phyloP scores from a whole-genome alignment of 2,329 filamentous ascomycete genomes.

The Dothiorella sarmentorum region DNA sequence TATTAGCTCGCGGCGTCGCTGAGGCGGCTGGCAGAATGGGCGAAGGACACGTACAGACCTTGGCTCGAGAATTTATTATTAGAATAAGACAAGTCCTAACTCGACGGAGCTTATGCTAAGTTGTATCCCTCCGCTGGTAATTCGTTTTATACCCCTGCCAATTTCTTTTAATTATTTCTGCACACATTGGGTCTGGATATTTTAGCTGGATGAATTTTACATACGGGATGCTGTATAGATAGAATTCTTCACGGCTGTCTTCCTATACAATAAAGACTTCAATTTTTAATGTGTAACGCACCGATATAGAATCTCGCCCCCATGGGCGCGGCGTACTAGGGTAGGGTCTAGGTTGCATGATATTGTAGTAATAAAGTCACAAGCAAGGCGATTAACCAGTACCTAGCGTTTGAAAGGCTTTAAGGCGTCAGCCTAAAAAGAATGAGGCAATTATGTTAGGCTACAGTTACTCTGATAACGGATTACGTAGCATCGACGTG shows the following conservation, averaged over 20 bases:
- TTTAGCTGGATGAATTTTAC: too few relatives aligned
- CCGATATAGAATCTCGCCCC: too few relatives aligned
- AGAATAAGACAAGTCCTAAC: neutral
- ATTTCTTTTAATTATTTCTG: too few relatives aligned
- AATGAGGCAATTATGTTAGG: constrained; percentile 5
- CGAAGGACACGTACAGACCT: neutral
- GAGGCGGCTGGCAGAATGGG: neutral
- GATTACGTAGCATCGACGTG: neutral
- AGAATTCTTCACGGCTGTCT: too few relatives aligned
- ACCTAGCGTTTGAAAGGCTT: neutral
- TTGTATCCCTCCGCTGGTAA: neutral
- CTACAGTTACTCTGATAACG: neutral
- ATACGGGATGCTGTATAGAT: too few relatives aligned
- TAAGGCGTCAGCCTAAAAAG: neutral
- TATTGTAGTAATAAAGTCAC: too few relatives aligned
- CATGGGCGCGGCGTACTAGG: too few relatives aligned
- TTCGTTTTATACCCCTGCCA: neutral
- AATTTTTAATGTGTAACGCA: too few relatives aligned
- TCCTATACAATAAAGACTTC: too few relatives aligned
- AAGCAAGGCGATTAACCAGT: neutral
- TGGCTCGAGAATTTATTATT: neutral
- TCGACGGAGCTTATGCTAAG: neutral
- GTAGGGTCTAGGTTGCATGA: too few relatives aligned
- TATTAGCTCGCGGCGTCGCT: constrained; percentile 17
- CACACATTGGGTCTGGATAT: too few relatives aligned